Conservation (phyloP, 192 early-diverging fungal genomes). For the Radiomyces spectabilis region DNA sequence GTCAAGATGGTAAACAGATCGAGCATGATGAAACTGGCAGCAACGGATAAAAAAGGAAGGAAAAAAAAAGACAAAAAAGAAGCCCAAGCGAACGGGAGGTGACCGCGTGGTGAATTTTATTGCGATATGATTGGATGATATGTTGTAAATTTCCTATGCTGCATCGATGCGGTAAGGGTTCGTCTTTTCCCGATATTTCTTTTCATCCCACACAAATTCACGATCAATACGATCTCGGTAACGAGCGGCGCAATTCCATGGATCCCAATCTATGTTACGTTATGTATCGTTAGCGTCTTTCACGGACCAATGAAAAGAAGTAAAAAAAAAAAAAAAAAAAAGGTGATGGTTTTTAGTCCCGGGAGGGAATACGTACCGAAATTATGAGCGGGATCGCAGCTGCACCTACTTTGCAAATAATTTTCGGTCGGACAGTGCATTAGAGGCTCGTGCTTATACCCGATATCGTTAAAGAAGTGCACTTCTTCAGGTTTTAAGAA, state of each 20-base stretch:
- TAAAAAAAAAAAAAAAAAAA: too few relatives aligned
- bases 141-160: too few relatives aligned
- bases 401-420: conserved; percentile 29
- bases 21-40: conserved; percentile 52
- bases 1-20: conserved; percentile 80
- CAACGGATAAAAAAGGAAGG: neutral
- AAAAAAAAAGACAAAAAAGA: neutral
- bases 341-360: too few relatives aligned
- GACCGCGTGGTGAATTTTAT: too few relatives aligned
- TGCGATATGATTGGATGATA: too few relatives aligned
- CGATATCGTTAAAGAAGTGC: conserved; percentile 63
- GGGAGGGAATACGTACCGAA: conserved; percentile 35
- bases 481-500: conserved; percentile 44
- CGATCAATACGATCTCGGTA: neutral
- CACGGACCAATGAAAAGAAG: too few relatives aligned
- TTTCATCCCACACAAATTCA: neutral
- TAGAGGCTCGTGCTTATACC: conserved; percentile 56
- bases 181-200: neutral
- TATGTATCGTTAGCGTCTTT: too few relatives aligned
- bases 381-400: conserved; percentile 30
- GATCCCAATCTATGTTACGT: neutral
- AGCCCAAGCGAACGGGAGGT: neutral
- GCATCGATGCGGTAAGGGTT: conserved; percentile 3
- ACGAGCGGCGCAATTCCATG: neutral
- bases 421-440: conserved; percentile 42